A percentile compares a stretch with the other conserved stretches of the same genome.
Evolutionary conservation across 495 filamentous ascomycete genomes (phyloP).

Genomic region (Penicillium psychrofluorescens): DNA sequence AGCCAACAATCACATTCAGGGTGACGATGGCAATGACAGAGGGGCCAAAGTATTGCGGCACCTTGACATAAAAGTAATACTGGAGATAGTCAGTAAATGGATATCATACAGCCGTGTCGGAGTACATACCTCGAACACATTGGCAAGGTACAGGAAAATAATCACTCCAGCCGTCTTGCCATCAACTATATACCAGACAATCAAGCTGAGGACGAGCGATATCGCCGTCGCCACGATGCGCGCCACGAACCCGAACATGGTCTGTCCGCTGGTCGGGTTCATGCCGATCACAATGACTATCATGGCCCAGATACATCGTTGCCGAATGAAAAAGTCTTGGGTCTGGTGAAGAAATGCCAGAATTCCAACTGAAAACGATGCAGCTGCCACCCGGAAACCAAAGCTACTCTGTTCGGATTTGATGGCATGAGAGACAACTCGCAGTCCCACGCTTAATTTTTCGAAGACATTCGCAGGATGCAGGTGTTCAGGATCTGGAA

Average conservation of each 20-base stretch:
- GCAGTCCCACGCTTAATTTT: conserved; percentile 32
- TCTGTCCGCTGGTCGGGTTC: conserved; percentile 53
- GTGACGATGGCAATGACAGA: conserved; percentile 61
- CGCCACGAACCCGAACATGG: conserved; percentile 60
- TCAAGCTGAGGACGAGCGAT: conserved; percentile 51
- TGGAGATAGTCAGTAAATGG: neutral
- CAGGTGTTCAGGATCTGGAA: conserved; percentile 64
- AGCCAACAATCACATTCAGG: conserved; percentile 61
- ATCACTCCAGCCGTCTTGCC: conserved; percentile 54
- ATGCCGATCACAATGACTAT: conserved; percentile 65
- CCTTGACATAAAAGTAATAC: conserved; percentile 61
- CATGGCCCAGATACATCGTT: conserved; percentile 71
- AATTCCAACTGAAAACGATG: conserved; percentile 62
- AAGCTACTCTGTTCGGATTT: conserved; percentile 39
- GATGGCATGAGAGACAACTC: conserved; percentile 18
- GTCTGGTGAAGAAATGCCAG: conserved; percentile 60
- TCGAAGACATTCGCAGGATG: conserved; percentile 56
- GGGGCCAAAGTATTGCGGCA: conserved; percentile 50
- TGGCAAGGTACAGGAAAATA: conserved; percentile 60
- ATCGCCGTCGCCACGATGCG: conserved; percentile 54
- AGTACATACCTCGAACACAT: conserved; percentile 46
- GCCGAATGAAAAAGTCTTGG: conserved; percentile 57
- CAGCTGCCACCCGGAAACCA: conserved; percentile 62
- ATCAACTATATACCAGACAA: conserved; percentile 73
- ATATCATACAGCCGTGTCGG: neutral